Evolutionary conservation across 1,284 basidiomycete species (phyloP), one percentile per base, ranked within the genome.

Genomic region (Cryptococcus hybrid): DNA sequence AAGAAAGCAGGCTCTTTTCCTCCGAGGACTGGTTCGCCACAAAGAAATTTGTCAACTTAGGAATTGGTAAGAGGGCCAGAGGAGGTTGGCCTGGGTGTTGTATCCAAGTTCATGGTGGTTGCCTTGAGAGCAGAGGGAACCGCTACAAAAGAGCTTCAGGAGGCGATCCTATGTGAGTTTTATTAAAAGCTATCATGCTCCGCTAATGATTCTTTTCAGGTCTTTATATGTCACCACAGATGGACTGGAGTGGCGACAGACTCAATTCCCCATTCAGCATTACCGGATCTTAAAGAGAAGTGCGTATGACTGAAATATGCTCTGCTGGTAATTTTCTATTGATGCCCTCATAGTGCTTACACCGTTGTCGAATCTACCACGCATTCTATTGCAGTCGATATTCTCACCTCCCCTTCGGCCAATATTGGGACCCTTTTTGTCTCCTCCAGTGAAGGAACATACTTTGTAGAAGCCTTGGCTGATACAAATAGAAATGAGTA

Each of bases 321-420:
- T 47, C 51, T 59, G 47, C 53, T 18, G n/a, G 12, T 11, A 42
- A 15, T 39, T 40, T 24, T 53, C 18, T 30, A 30, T 4, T 30
- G 30, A 30, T 30, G 12, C 34, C 18, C 36, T 18, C 18, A 5
- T 47, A 93, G 92, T 70, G 91, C 90, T 7, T 98, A 99, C 75
- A 99, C 95, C 0, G 87, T 99, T 62, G 89, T 99, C 57, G 93
- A 98, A 75, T 88, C 87, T 12, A 95, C 92, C 2, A 86, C 87
- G 0, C 90, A 97, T 71, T 96, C 92, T 8, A 84, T 99, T 43
- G 90, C 89, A 12, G 90, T 99, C 44, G 96, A 99, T 69, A 93
- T 98, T 51, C 84, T 94, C 54, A 82, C 90, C 3, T 86, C 89
- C 54, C 86, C 90, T 52, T 80, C 81, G 45, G 83, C 84, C 58